Evolutionary conservation across 768 basidiomycete genomes (phyloP), one percentile per base, ranked within the genome.

Genomic region (Pilatotrama ljubarskyi): DNA sequence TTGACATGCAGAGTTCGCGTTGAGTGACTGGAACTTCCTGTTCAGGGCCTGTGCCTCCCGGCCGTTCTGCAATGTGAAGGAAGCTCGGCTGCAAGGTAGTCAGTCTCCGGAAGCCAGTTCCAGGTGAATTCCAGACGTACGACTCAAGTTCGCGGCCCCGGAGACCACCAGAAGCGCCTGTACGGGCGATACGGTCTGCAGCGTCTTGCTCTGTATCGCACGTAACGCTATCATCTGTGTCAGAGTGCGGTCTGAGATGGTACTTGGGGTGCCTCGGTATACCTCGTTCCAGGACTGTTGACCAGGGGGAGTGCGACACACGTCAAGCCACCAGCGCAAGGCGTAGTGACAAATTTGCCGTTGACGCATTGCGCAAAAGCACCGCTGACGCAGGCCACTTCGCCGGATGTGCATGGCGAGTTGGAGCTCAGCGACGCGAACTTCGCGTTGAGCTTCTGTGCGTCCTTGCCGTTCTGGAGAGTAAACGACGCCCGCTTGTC

Each of bases 281-380:
- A 70, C 70, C 70, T 71, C 15, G 72, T 73, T 46, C 73, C 73
- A 2, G 68, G 25, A 5, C 56, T 62, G 60, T 73, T 72, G 24
- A 74, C 73, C 10, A 74, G 61, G 15, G 73, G 73, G 8, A 74
- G 63, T 1, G 65, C 72, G 14, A 63, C 67, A 20, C 56, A 72
- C 61, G 58, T 52, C 25, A 64, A 55, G 22, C 65, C 67, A 13
- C 62, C 51, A 10, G 54, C 62, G 59, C 75, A 75, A 13, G 64
- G 58, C 15, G 60, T 66, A 18, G 68, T 55, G 49, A 74, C 68
- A 48, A 74, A 78, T 40, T 67, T 59, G 53, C 82, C 82, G 25
- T 69, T 72, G 14, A 81, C 82, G 66, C 86, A 87, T 61, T 83
- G 83, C 1, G 85, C 84, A 55, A 87, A 82, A 25, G 76, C 64